Evolutionary conservation across 176 grass and related monocot species (phyloP).

Genomic region (Carex scoparia): DNA sequence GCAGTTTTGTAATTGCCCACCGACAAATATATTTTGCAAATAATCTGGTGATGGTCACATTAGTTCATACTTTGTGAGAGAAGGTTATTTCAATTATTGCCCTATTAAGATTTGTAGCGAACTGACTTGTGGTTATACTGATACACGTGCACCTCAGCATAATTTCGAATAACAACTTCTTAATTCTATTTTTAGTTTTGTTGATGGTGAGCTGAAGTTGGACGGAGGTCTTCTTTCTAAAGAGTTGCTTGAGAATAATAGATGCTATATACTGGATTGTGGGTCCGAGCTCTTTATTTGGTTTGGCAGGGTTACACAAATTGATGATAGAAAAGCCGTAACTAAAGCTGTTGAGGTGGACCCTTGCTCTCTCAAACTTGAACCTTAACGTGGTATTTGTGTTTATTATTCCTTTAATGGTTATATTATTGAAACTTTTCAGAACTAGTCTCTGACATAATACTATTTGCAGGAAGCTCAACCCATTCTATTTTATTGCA

Average conservation of each 20-base stretch:
- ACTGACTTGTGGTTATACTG: background rate
- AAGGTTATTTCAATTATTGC: background rate
- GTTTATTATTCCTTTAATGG: background rate
- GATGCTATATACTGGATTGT: conserved; percentile 87
- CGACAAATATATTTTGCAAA: background rate
- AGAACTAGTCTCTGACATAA: background rate
- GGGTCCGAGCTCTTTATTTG: conserved; percentile 89
- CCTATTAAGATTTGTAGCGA: background rate
- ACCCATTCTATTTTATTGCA: background rate
- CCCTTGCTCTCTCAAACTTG: background rate
- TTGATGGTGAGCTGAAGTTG: conserved; percentile 60
- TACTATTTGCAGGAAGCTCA: background rate
- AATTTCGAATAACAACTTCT: background rate
- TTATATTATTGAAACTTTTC: background rate
- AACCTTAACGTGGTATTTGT: background rate
- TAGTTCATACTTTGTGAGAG: background rate
- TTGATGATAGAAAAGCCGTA: conserved; percentile 82
- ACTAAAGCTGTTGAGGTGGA: conserved; percentile 82
- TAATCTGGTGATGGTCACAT: background rate
- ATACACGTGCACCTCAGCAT: background rate
- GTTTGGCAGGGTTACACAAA: conserved; percentile 72
- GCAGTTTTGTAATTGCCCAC: background rate
- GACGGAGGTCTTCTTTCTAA: conserved; percentile 69
- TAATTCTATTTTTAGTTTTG: conserved; percentile 47
- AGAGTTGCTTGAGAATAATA: conserved; percentile 64